phyloP scores from a whole-genome alignment of 352 stramenopile genomes.

The Phytophthora sp. region DNA sequence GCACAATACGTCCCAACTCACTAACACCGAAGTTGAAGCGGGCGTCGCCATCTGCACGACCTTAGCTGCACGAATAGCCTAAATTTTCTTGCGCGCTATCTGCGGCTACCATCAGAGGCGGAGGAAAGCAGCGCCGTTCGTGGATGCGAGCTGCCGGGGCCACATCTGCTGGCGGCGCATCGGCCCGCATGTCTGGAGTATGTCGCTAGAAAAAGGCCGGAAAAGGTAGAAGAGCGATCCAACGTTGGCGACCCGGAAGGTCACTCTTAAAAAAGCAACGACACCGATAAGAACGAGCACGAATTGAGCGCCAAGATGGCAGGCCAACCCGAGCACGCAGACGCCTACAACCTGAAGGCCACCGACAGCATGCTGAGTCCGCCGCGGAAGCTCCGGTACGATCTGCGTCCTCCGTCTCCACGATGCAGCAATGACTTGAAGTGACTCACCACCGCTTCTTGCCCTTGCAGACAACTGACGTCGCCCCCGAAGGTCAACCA shows the following conservation, averaged over 20 bases:
- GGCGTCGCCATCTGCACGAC: background rate
- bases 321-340: conserved; percentile 9
- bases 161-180: conserved; percentile 8
- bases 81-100: conserved; percentile 2
- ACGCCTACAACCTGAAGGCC: background rate
- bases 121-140: conserved; percentile 29
- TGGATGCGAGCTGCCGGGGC: conserved; percentile 21
- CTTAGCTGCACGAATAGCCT: conserved; percentile 10
- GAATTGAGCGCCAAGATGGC: conserved; percentile 24
- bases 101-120: conserved; percentile 8
- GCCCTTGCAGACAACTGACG: conserved; percentile 6
- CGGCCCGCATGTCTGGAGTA: conserved; percentile 11
- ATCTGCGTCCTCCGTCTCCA: background rate
- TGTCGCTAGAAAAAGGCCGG: conserved; percentile 12
- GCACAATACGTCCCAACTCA: background rate
- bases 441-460: conserved; percentile 17
- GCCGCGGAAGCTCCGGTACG: conserved; percentile 22
- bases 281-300: conserved; percentile 19
- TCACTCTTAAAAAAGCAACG: conserved; percentile 36
- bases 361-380: conserved; percentile 15
- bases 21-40: background rate
- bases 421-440: background rate
- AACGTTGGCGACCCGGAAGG: background rate
- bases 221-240: conserved; percentile 19
- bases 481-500: conserved; percentile 32